These are phyloP conservation scores for Fusarium solani-melongenae DNA, from an alignment of 2,329 filamentous ascomycete genomes.

Conservation along the genomic window DNA sequence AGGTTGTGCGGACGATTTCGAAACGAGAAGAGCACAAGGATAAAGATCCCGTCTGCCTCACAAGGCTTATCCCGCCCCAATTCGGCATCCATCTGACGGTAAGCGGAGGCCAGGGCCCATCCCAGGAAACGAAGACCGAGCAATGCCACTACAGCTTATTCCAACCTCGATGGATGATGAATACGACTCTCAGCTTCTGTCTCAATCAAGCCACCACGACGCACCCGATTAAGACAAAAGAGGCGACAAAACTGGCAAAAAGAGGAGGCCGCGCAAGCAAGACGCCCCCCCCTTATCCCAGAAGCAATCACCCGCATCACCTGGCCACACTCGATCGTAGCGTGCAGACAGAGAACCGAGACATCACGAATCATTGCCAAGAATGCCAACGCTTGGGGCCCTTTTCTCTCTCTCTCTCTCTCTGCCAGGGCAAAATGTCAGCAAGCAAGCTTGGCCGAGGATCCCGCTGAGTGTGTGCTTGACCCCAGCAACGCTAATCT, in stretches of 20 bases:
- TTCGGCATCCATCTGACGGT: not conserved
- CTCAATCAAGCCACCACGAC: not conserved
- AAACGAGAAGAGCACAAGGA: not conserved
- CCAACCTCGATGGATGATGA: not conserved
- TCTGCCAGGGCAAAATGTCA: not conserved
- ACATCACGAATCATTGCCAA: conserved; percentile 3
- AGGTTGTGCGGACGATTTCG: not conserved
- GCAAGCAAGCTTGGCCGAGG: not conserved
- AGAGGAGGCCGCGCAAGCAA: not conserved
- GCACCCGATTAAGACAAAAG: not conserved
- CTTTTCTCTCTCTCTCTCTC: too few relatives aligned
- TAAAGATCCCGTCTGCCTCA: not conserved
- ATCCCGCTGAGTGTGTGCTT: not conserved
- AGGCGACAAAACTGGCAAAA: not conserved
- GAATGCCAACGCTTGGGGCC: not conserved
- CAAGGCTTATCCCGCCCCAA: not conserved
- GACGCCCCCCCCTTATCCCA: not conserved
- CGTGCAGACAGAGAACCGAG: not conserved
- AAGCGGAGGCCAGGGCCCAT: not conserved
- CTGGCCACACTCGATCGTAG: not conserved
- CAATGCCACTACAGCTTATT: not conserved
- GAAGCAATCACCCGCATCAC: not conserved
- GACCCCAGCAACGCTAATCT: conserved; percentile 16
- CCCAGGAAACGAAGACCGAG: not conserved
- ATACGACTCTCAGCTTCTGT: not conserved